Conservation (phyloP, 2,329 filamentous ascomycete species). For the Pseudogymnoascus sp. region DNA sequence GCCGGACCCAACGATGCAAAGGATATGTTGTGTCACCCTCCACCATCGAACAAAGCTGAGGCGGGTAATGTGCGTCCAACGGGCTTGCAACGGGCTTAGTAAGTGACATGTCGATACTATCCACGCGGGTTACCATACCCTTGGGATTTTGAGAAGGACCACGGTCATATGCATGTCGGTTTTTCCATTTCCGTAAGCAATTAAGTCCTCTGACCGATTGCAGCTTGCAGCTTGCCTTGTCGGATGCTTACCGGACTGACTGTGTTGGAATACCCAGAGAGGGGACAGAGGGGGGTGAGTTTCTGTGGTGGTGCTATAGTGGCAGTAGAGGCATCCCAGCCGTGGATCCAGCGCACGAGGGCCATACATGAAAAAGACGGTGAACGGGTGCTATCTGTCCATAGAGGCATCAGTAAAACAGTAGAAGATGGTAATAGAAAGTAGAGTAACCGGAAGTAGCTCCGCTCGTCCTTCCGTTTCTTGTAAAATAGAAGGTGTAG, state of each 20-base stretch:
- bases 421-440: background rate
- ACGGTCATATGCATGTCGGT: background rate
- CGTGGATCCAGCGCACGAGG: background rate
- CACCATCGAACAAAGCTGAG: background rate
- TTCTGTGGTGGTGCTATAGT: background rate
- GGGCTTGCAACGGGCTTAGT: background rate
- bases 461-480: background rate
- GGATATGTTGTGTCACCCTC: background rate
- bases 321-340: background rate
- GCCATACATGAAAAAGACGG: background rate
- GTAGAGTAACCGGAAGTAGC: background rate
- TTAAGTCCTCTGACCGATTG: background rate
- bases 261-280: background rate
- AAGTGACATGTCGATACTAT: background rate
- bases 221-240: background rate
- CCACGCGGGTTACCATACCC: background rate
- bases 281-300: too few relatives aligned
- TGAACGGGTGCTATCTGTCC: background rate
- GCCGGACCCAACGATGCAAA: background rate
- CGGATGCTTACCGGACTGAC: background rate
- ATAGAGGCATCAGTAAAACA: background rate
- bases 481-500: background rate
- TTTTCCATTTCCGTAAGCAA: background rate
- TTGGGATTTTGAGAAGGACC: background rate
- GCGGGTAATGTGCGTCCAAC: slow-evolving; percentile 1